Evolutionary conservation across 192 early-diverging fungal species (phyloP), one percentile per base, ranked within the genome.

Genomic region (Endogone sp.): DNA sequence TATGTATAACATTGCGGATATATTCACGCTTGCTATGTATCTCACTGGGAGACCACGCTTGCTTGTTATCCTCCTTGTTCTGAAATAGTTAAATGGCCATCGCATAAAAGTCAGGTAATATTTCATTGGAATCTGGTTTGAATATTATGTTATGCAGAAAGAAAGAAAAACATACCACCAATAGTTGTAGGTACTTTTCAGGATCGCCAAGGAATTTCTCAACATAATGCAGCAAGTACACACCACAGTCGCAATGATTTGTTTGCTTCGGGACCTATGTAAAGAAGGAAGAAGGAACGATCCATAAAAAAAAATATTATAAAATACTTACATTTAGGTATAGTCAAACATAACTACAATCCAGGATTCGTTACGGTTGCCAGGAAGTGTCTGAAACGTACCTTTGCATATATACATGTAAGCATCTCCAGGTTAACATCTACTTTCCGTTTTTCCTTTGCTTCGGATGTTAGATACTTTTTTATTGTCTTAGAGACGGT

Each of bases 231-330:
- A 93, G 72, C n/a, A 96, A 56, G 77, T 86, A 95, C 20, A 96
- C 78, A n/a, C 95, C 95, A 70, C 95, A 96, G 74, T 96, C 95
- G 65, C 88, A 93, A 69, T 83, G 74, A 69, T 96, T 96, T 62
- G 79, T 68, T 63, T 96, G 95, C 25, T 79, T 64, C 21, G 92
- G 92, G 22, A 88, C 84, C 74, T 90, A 66, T 2, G 23, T 23
- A 25, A 29, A 54, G 2, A 59, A 56, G 24, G 22, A 61, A 25
- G 29, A 28, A 25, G 60, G 70, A n/a, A n/a, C n/a, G n/a, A n/a
- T n/a, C n/a, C n/a, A n/a, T n/a, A n/a, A n/a, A n/a, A n/a, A n/a
- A n/a, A n/a, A n/a, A n/a, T n/a, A n/a, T n/a, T n/a, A n/a, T n/a
- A n/a, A n/a, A 16, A 24, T 3, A 16, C 21, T 30, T 28, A 54